Base-by-base conservation (phyloP, 768 basidiomycete species). In the Postia placenta region DNA sequence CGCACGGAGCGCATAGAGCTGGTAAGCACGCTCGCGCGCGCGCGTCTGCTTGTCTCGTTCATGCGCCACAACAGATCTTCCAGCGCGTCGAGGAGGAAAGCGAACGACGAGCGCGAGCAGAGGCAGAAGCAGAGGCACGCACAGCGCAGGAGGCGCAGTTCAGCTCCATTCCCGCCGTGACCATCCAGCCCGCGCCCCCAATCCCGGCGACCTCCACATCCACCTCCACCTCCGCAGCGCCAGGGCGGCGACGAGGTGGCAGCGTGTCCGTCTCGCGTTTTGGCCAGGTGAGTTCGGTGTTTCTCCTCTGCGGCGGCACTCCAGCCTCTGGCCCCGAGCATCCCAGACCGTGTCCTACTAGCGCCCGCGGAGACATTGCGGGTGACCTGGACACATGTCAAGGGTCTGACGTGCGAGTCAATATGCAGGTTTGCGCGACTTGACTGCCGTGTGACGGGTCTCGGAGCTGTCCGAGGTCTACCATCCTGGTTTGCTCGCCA, bases 261-360 rank as follows among this genome's bases (percentile, higher is more conserved):
- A 80, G 76, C 45, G 70, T 84, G 30, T 81, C 80, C 0, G 70
- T 84, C 37, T 78, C 79, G 47, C 70, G 78, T 15, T 79, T 82
- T 54, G 81, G 83, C 23, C 75, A 81, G 73, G 80, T 82, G 42
- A 50, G 68, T 50, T 33, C 30, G 30, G 30, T 33, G 30, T 33
- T 33, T 15, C 30, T 33, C 15, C 30, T 33, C 7, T 7, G 30
- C 9, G 15, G 15, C 15, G 30, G 30, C 15, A 33, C 7, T 15
- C 9, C 30, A 15, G 11, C 9, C 19, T 19, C 5, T 14, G 5
- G 46, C 36, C 24, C 19, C 51, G 23, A 52, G 27, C 41, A 36
- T 48, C 11, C 15, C 30, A 43, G 57, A 15, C 54, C 55, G 20
- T 15, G 25, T 45, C 50, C 43, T 19, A 56, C 56, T 38, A 56